phyloP scores from a whole-genome alignment of 768 basidiomycete species.

The Kwoniella dendrophila region DNA sequence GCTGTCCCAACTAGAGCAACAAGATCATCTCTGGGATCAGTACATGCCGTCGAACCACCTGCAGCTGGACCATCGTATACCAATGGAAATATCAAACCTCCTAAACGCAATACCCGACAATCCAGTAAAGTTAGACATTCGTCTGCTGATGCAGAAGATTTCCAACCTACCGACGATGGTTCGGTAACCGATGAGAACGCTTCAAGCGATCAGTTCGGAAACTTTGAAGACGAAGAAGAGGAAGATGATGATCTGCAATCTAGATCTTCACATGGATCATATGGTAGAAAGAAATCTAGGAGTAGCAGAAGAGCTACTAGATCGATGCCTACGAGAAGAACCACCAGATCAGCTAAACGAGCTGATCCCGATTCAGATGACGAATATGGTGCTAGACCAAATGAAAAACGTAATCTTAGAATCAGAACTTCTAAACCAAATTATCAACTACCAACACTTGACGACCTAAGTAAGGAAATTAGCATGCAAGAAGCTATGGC shows the following conservation, averaged over 20 bases:
- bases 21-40: constrained; percentile 14
- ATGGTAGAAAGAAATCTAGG: not conserved
- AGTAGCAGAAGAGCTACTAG: not conserved
- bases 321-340: constrained; percentile 23
- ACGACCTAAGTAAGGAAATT: constrained; percentile 37
- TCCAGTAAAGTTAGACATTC: constrained; percentile 26
- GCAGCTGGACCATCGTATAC: constrained; percentile 14
- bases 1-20: constrained; percentile 37
- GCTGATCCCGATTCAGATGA: constrained; percentile 34
- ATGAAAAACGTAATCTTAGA: constrained; percentile 26
- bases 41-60: not conserved
- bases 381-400: constrained; percentile 25
- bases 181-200: constrained; percentile 17
- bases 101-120: constrained; percentile 3
- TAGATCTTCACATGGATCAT: not conserved
- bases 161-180: constrained; percentile 28
- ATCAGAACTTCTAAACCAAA: constrained; percentile 28
- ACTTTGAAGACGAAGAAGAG: constrained; percentile 28
- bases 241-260: constrained; percentile 30
- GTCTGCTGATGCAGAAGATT: constrained; percentile 40
- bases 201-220: constrained; percentile 27
- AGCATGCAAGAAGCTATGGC: constrained; percentile 26
- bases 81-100: constrained; percentile 17
- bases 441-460: constrained; percentile 42
- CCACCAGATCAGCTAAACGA: constrained; percentile 18